Base-by-base conservation (phyloP, 305 asterid genomes). In the Fraxinus platypoda region DNA sequence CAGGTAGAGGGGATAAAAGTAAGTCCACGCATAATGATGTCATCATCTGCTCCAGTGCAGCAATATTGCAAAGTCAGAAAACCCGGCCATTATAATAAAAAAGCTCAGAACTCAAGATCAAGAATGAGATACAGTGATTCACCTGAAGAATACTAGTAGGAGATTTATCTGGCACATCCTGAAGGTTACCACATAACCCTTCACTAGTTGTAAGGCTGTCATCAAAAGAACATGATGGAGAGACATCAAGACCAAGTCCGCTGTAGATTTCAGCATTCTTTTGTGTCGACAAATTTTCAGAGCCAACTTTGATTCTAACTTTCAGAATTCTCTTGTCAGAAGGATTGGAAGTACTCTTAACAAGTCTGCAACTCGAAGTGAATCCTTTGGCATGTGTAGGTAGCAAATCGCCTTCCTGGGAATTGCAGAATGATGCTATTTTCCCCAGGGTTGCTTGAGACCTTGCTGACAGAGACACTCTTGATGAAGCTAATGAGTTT, bases 131-230 rank as follows among this genome's bases (percentile, higher is more conserved):
- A 81, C 75, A 76, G 78, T 26, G 66, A 49, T 35, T 81, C 85
- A 97, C 99, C 98, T 92, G 92, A 85, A 97, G 96, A 86, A 97
- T 94, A 87, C 98, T 93, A 75, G 93, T 88, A 13, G 97, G 98
- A 71, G 99, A 97, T 83, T 90, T 92, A 78, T 89, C 88, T 11
- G 90, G 89, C 68, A 73, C 86, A 83, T 87, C 86, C 84, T 57
- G 81, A 81, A 66, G 86, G 62, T 87, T 89, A 82, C 80, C 33
- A 30, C 33, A 30, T 30, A 30, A 30, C 33, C 33, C 3, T 30
- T 30, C 33, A 30, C 33, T 30, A 30, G 33, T 30, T 30, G 33
- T 89, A 25, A 92, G 97, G 80, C 94, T 92, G 84, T 90, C 94
- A 73, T 93, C 94, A 85, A 90, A 85, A 7, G 99, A 94, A 46